phyloP scores from a whole-genome alignment of 202 grass and related monocot genomes.

The Digitaria exilis region DNA sequence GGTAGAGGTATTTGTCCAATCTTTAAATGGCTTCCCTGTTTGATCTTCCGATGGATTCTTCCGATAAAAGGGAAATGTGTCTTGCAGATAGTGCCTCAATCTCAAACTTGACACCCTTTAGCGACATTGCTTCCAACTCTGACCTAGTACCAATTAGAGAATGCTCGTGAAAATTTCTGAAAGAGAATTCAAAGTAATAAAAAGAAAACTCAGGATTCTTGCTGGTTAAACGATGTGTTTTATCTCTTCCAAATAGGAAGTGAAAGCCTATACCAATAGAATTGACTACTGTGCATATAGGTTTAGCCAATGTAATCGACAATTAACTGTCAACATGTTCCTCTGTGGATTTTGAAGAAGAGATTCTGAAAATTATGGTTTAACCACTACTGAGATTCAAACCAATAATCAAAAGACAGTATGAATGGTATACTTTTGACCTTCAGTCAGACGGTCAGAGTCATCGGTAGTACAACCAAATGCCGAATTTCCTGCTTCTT shows the following conservation, averaged over 20 bases:
- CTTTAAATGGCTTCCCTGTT: constrained; percentile 58
- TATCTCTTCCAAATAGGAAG: constrained; percentile 8
- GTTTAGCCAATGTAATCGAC: background rate
- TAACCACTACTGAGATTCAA: constrained; percentile 5
- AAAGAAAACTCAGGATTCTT: constrained; percentile 5
- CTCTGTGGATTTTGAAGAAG: background rate
- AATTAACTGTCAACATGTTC: background rate
- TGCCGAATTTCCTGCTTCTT: background rate
- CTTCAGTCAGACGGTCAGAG: too few species aligned
- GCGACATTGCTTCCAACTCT: constrained; percentile 79
- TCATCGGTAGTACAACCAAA: background rate
- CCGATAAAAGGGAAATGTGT: constrained; percentile 83
- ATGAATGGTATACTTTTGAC: background rate
- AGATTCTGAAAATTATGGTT: background rate
- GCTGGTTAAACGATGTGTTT: background rate
- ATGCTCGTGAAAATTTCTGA: background rate
- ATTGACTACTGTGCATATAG: background rate
- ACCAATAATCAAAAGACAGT: background rate
- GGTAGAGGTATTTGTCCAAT: constrained; percentile 13
- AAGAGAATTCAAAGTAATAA: background rate
- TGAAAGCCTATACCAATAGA: constrained; percentile 7
- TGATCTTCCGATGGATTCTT: constrained; percentile 76
- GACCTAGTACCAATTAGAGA: constrained; percentile 56
- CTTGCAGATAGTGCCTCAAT: constrained; percentile 82
- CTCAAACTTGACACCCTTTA: constrained; percentile 93